Percentiles rank a stretch among this genome's conserved stretches.
phyloP scores from a whole-genome alignment of 2,329 filamentous ascomycete species.

The Pseudonectria buxi region DNA sequence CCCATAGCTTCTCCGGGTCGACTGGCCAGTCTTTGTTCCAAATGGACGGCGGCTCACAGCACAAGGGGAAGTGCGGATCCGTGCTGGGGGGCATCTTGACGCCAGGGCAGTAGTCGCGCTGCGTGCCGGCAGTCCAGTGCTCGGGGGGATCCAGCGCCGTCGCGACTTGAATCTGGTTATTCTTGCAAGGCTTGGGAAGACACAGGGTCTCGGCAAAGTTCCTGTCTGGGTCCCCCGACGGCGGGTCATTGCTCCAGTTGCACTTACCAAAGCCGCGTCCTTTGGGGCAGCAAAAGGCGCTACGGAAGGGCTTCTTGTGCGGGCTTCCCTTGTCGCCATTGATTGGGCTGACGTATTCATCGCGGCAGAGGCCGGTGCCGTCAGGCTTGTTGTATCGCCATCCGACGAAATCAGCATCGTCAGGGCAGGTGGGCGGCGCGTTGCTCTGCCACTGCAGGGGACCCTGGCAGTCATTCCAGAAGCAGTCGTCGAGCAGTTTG shows the following conservation, averaged over 20 bases:
- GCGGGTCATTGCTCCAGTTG: constrained; percentile 7
- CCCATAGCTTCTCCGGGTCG: constrained; percentile 18
- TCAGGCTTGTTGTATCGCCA: constrained; percentile 1
- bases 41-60: constrained; percentile 6
- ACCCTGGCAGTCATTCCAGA: constrained; percentile 18
- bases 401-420: neutral
- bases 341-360: neutral
- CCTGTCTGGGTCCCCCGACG: neutral
- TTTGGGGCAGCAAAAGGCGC: constrained; percentile 9
- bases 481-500: constrained; percentile 13
- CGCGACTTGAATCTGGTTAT: constrained; percentile 4
- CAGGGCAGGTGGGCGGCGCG: neutral
- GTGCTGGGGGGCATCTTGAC: neutral
- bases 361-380: neutral
- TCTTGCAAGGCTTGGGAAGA: constrained; percentile 1
- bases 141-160: constrained; percentile 4
- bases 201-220: neutral
- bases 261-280: constrained; percentile 3
- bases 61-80: neutral
- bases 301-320: constrained; percentile 9
- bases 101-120: neutral
- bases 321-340: neutral
- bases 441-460: constrained; percentile 1
- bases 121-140: neutral
- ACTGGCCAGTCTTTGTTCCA: constrained; percentile 18